Percentiles rank a stretch among this genome's conserved stretches.
Evolutionary conservation across 495 filamentous ascomycete genomes (phyloP).

Genomic region (Penicillium flavigenum): DNA sequence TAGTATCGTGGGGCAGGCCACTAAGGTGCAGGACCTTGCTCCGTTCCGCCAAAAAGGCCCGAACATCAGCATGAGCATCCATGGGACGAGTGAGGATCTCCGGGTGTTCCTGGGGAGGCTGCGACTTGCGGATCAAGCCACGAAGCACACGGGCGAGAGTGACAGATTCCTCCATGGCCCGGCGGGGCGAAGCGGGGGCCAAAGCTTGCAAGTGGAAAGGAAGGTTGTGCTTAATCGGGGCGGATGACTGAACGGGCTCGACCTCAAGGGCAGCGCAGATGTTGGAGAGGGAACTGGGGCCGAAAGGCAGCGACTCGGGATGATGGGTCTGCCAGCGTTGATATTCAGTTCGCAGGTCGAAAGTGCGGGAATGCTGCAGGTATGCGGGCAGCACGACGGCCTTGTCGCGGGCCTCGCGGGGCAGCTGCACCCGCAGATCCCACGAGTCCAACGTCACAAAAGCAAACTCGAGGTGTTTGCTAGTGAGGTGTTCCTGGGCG

Average conservation of each 20-base stretch:
- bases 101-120: conserved; percentile 87
- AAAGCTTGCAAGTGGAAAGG: conserved; percentile 97
- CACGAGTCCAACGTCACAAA: conserved; percentile 98
- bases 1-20: conserved; percentile 95
- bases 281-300: conserved; percentile 89
- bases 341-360: conserved; percentile 95
- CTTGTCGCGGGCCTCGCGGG: conserved; percentile 96
- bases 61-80: conserved; percentile 96
- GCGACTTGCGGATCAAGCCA: conserved; percentile 91
- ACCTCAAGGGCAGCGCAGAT: conserved; percentile 98
- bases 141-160: conserved; percentile 89
- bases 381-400: conserved; percentile 95
- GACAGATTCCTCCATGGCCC: conserved; percentile 96
- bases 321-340: conserved; percentile 98
- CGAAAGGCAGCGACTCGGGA: conserved; percentile 94
- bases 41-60: conserved; percentile 88
- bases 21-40: conserved; percentile 98
- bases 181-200: conserved; percentile 92
- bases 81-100: conserved; percentile 92
- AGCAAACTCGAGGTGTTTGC: conserved; percentile 87
- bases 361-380: conserved; percentile 93
- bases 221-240: conserved; percentile 97
- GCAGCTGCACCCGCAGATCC: conserved; percentile 97
- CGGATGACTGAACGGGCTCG: conserved; percentile 92
- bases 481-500: conserved; percentile 80